These are phyloP conservation scores for Sphaerulina vaccinii DNA, from an alignment of 2,329 filamentous ascomycete species.

Conservation along the genomic window DNA sequence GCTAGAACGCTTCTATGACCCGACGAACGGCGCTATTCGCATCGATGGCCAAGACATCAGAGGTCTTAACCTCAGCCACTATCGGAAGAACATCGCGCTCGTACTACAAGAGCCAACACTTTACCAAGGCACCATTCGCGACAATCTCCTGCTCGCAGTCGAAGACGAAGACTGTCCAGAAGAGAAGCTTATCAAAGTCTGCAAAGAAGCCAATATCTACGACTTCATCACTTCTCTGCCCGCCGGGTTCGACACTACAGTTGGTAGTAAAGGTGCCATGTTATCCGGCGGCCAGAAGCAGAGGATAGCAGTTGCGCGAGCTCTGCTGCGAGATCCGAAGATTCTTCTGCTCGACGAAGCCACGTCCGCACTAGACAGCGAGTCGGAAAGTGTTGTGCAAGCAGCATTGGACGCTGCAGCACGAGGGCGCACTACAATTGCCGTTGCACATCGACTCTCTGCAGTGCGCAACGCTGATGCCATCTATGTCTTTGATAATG, in stretches of 20 bases:
- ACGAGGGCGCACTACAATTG: constrained; percentile 40
- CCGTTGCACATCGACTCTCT: constrained; percentile 42
- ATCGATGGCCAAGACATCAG: constrained; percentile 60
- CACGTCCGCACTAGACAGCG: constrained; percentile 60
- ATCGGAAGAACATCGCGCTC: constrained; percentile 45
- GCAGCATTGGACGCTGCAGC: constrained; percentile 60
- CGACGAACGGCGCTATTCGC: constrained; percentile 39
- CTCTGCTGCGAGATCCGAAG: constrained; percentile 52
- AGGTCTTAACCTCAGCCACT: constrained; percentile 38
- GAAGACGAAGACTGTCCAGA: constrained; percentile 39
- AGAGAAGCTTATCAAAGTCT: constrained; percentile 48
- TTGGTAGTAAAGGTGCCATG: constrained; percentile 49
- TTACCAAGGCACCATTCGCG: constrained; percentile 45
- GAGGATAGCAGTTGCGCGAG: constrained; percentile 55
- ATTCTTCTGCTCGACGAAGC: constrained; percentile 60
- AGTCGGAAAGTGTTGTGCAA: constrained; percentile 66
- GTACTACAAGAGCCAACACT: constrained; percentile 50
- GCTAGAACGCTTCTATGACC: constrained; percentile 50
- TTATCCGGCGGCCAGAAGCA: constrained; percentile 58
- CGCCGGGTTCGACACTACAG: constrained; percentile 49
- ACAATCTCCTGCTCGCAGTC: constrained; percentile 44
- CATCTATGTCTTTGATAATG: constrained; percentile 41
- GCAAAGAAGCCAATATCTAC: constrained; percentile 52
- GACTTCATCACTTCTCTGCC: constrained; percentile 54
- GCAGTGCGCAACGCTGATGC: constrained; percentile 40